Evolutionary conservation across 305 asterid genomes (phyloP), one percentile per base, ranked within the genome.

Genomic region (Fraxinus floribunda): DNA sequence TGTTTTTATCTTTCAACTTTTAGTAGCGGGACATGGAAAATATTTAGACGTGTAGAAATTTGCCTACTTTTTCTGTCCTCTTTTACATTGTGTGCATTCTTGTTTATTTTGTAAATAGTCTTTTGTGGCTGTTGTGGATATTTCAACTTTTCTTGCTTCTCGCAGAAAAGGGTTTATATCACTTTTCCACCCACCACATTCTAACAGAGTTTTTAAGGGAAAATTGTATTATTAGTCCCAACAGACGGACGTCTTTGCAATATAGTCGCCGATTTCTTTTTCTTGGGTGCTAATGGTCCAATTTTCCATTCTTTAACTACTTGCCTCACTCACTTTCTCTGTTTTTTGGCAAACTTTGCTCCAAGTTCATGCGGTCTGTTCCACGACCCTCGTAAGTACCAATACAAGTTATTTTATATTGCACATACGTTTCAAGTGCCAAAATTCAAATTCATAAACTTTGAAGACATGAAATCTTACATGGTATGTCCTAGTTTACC

Each of bases 121-220:
- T 22, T 8, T 22, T 64, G 73, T 64, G 3, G 66, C 64, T 64
- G 72, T 26, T 2, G 72, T 64, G 72, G 5, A 64, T 64, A 68
- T 94, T 39, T 95, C 98, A 0, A 92, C 97, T 20, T 95, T 95
- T 85, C 98, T 91, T 82, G 97, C 98, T 0, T 94, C 94, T 32
- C 89, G 98, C 71, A 89, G 66, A 5, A 6, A n/a, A n/a, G 10
- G 26, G 11, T 55, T 49, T 55, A 1, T 52, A 16, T 52, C 8
- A 6, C 24, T 55, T n/a, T 2, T 55, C 66, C 66, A 5, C 66
- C 66, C 11, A 18, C 26, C 3, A 16, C 62, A 52, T 52, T 52
- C 62, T 52, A 52, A 1, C 20, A 52, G 16, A 0, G 0, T 52
- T 52, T 16, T 16, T 5, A 52, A 52, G 62, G 8, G 8, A 52